Evolutionary conservation across 805 yeast genomes (phyloP), one percentile per base, ranked within the genome.

Genomic region (Starmerella riodocensis): DNA sequence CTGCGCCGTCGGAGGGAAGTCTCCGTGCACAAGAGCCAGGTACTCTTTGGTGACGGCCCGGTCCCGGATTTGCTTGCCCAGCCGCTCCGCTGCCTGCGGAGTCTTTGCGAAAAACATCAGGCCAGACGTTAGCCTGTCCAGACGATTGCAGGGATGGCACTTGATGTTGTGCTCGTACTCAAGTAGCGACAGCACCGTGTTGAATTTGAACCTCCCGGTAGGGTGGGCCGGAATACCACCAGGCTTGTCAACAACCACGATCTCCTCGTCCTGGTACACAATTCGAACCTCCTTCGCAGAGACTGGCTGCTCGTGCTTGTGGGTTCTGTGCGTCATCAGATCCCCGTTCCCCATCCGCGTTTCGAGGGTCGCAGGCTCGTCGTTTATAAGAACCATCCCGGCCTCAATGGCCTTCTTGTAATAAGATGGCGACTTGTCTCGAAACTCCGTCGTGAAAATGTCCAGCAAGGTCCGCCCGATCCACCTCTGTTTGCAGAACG

Each of bases 151-250:
- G 0, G 91, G 80, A 55, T 85, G 94, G 1, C 79, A 88, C 2
- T 62, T 60, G 30, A 70, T 62, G 1, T 77, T 78, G 43, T 66
- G 57, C 51, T 86, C 93, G 39, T 74, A 72, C 56, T 82, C 77
- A 48, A 91, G 59, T 4, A 84, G 72, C 56, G 76, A 78, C 9
- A 93, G 81, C 17, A 83, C 70, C 0, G 93, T 73, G 55, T 88
- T 88, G 57, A 70, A 82, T 41, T 88, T 63, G 59, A 75, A 88
- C 40, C 65, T 49, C 3, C 97, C 98, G 0, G 95, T 79, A 3
- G 98, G 97, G 57, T 91, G 98, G 0, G 83, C 94, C 0, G 98
- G 96, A 2, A 91, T 69, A 0, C 98, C 96, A 4, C 91, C 71
- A 0, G 98, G 98, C 49, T 91, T 91, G 57, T 88, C 94, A 18